Conservation (phyloP, 108 stramenopile genomes). For the Licmophora abbreviata region DNA sequence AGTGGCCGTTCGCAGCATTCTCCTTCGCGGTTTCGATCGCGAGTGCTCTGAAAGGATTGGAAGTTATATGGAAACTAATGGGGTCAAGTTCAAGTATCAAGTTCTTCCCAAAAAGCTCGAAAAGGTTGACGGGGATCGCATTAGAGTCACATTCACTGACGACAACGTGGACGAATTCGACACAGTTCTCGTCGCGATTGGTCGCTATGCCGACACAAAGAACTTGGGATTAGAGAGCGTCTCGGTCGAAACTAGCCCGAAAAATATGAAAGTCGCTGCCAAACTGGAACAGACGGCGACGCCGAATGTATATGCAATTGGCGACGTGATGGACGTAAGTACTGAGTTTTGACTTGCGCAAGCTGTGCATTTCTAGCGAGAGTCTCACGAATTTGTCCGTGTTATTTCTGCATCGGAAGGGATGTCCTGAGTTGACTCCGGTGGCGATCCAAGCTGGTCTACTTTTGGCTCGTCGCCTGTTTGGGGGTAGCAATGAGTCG, state of each 20-base stretch:
- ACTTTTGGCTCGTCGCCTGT: conserved; percentile 84
- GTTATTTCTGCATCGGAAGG: conserved; percentile 18
- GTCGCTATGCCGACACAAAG: conserved; percentile 85
- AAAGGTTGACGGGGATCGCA: conserved; percentile 62
- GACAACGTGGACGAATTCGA: conserved; percentile 67
- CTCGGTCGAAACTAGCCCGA: conserved; percentile 62
- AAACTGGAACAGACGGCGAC: conserved; percentile 80
- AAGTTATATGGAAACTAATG: conserved; percentile 76
- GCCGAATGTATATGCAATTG: conserved; percentile 96
- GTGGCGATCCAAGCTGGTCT: conserved; percentile 96
- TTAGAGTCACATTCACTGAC: conserved; percentile 85
- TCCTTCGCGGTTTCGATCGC: conserved; percentile 95
- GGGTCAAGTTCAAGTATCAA: conserved; percentile 71
- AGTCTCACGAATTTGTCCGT: background rate
- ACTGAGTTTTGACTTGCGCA: conserved; percentile 1
- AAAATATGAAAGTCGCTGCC: conserved; percentile 70
- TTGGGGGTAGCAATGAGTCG: conserved; percentile 70
- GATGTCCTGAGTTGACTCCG: conserved; percentile 95
- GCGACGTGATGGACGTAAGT: conserved; percentile 93
- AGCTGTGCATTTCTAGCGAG: background rate
- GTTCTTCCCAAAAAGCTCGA: conserved; percentile 78
- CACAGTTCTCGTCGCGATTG: conserved; percentile 90
- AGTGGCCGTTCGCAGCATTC: conserved; percentile 91
- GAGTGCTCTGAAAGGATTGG: conserved; percentile 88
- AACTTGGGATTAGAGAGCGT: conserved; percentile 80